Percentiles rank a stretch among this genome's conserved stretches.
Conservation (phyloP, 2,329 filamentous ascomycete genomes). For the Daldinia sp. region DNA sequence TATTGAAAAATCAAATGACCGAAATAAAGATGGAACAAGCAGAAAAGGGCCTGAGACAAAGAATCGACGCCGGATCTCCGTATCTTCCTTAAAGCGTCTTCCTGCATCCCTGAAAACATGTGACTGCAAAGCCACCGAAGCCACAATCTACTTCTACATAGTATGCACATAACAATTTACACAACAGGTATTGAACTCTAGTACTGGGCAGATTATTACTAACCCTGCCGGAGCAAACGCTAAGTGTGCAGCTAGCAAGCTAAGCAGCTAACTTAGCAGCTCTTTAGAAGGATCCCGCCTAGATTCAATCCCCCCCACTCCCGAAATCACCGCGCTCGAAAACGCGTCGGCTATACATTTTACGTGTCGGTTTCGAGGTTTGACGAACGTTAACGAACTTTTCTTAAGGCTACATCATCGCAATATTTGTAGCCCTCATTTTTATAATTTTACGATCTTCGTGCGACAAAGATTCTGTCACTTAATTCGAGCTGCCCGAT, state of each 20-base stretch:
- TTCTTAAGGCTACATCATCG: conserved; percentile 37
- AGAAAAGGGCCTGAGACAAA: background rate
- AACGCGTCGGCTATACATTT: conserved; percentile 46
- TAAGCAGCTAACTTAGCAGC: background rate
- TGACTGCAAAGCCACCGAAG: conserved; percentile 31
- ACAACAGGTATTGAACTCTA: background rate
- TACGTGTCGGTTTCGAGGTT: conserved; percentile 45
- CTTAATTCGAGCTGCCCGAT: conserved; percentile 51
- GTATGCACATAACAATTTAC: too few relatives aligned
- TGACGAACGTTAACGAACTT: conserved; percentile 24
- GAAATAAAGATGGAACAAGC: background rate
- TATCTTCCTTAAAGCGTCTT: conserved; percentile 1
- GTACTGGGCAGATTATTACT: conserved; percentile 11
- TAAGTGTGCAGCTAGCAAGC: conserved; percentile 7
- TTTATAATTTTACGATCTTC: conserved; percentile 21
- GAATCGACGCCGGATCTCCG: conserved; percentile 23
- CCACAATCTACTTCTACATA: conserved; percentile 15
- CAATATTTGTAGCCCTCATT: conserved; percentile 31
- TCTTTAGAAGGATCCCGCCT: conserved; percentile 12
- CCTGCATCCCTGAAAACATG: conserved; percentile 17
- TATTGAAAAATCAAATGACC: background rate
- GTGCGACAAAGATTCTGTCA: conserved; percentile 46
- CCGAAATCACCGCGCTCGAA: conserved; percentile 44
- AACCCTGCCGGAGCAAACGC: conserved; percentile 16
- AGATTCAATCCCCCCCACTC: conserved; percentile 32